Conservation (phyloP, 2,329 filamentous ascomycete species). For the Colletotrichum sp. region DNA sequence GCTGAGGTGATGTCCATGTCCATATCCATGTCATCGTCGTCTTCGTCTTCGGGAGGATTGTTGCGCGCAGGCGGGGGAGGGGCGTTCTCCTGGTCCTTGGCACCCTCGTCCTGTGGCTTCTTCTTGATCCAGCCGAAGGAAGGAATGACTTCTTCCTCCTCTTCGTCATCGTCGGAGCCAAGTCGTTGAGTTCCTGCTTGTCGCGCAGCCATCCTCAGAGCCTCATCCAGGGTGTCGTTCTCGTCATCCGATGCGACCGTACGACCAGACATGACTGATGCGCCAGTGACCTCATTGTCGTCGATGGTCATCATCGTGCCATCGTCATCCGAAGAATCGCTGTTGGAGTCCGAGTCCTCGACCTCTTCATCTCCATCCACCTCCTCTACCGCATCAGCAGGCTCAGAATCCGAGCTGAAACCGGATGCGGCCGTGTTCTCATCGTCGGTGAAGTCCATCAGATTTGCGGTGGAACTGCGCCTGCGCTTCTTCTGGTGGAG, state of each 20-base stretch:
- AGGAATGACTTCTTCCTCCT: conserved; percentile 75
- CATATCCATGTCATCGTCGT: conserved; percentile 48
- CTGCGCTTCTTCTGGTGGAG: conserved; percentile 61
- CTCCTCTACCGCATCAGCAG: conserved; percentile 59
- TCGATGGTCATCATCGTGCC: conserved; percentile 85
- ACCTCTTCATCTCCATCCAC: conserved; percentile 57
- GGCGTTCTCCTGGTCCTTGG: conserved; percentile 52
- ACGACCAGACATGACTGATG: conserved; percentile 66
- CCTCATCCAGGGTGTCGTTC: conserved; percentile 76
- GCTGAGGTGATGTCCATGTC: conserved; percentile 63
- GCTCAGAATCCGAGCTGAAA: conserved; percentile 71
- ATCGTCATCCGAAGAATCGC: conserved; percentile 70
- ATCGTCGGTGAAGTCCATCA: conserved; percentile 67
- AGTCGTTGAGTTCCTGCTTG: conserved; percentile 77
- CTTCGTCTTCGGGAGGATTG: background rate
- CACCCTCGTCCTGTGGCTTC: conserved; percentile 35
- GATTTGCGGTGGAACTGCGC: conserved; percentile 70
- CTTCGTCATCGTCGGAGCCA: conserved; percentile 46
- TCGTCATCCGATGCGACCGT: conserved; percentile 59
- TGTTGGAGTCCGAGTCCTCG: conserved; percentile 43
- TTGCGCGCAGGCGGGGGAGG: conserved; percentile 2
- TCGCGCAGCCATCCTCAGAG: conserved; percentile 75
- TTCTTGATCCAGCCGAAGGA: conserved; percentile 79
- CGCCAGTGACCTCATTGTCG: conserved; percentile 76
- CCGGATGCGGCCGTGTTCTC: conserved; percentile 77